Percentiles rank a stretch among this genome's conserved stretches.
phyloP scores from a whole-genome alignment of 2,329 filamentous ascomycete species.

The Pseudogymnoascus pannorum region DNA sequence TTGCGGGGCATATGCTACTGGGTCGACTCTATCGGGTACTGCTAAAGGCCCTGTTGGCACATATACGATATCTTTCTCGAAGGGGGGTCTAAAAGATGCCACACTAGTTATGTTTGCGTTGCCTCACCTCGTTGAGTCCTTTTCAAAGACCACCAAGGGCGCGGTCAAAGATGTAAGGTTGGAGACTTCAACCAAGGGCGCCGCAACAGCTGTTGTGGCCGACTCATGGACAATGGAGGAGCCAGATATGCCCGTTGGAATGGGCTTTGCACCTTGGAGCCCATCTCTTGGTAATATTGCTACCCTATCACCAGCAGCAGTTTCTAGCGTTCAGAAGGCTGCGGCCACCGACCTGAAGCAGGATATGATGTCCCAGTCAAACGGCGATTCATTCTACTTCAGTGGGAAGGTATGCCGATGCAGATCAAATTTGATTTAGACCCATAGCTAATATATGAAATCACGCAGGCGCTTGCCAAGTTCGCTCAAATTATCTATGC shows the following conservation, averaged over 20 bases:
- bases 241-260: conserved; percentile 58
- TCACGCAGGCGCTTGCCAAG: conserved; percentile 57
- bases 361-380: conserved; percentile 64
- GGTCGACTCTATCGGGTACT: conserved; percentile 56
- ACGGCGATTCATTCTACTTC: conserved; percentile 86
- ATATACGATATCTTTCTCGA: conserved; percentile 70
- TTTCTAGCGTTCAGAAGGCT: conserved; percentile 50
- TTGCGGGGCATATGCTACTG: conserved; percentile 65
- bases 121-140: conserved; percentile 76
- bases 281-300: conserved; percentile 41
- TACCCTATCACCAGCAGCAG: conserved; percentile 46
- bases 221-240: conserved; percentile 76
- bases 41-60: conserved; percentile 52
- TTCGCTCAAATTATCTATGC: conserved; percentile 64
- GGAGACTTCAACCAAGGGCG: conserved; percentile 78
- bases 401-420: conserved; percentile 63
- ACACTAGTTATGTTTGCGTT: conserved; percentile 78
- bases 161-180: conserved; percentile 51
- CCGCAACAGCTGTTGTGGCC: conserved; percentile 63
- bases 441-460: conserved; percentile 17
- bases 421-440: conserved; percentile 24
- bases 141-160: conserved; percentile 50
- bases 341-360: conserved; percentile 69
- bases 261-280: conserved; percentile 76
- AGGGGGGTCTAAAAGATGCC: conserved; percentile 53